These are phyloP conservation scores for Irpex lacteus DNA, from an alignment of 1,284 basidiomycete genomes.

Conservation along the genomic window DNA sequence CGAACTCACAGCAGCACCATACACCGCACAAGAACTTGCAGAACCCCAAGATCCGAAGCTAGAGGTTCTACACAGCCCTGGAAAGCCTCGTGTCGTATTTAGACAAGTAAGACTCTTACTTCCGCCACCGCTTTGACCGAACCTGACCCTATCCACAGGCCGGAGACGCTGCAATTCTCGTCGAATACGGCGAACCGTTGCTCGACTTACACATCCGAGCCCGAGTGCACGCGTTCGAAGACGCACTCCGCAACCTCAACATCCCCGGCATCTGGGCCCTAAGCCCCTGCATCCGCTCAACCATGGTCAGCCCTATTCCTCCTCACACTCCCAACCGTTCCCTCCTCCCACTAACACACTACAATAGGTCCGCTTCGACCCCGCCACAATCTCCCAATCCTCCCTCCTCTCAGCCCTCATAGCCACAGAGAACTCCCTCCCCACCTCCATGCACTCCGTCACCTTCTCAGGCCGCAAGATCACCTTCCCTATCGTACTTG, in stretches of 20 bases:
- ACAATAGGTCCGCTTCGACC: constrained; percentile 49
- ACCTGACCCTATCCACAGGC: constrained; percentile 33
- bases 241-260: constrained; percentile 31
- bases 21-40: too few relatives aligned
- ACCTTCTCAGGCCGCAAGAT: constrained; percentile 51
- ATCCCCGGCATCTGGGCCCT: constrained; percentile 41
- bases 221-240: constrained; percentile 55
- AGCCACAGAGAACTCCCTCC: constrained; percentile 36
- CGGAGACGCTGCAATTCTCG: constrained; percentile 53
- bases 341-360: not conserved
- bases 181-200: constrained; percentile 54
- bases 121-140: not conserved
- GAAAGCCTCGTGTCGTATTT: constrained; percentile 35
- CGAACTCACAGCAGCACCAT: too few relatives aligned
- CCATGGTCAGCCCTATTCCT: constrained; percentile 38
- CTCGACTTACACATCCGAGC: constrained; percentile 51
- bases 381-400: constrained; percentile 35
- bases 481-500: constrained; percentile 60
- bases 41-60: constrained; percentile 33
- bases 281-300: constrained; percentile 56
- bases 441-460: constrained; percentile 38
- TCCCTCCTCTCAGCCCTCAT: constrained; percentile 40
- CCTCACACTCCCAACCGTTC: not conserved
- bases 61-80: constrained; percentile 24
- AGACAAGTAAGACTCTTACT: constrained; percentile 35